phyloP scores from a whole-genome alignment of 2,329 filamentous ascomycete species.

The Nemania abortiva region DNA sequence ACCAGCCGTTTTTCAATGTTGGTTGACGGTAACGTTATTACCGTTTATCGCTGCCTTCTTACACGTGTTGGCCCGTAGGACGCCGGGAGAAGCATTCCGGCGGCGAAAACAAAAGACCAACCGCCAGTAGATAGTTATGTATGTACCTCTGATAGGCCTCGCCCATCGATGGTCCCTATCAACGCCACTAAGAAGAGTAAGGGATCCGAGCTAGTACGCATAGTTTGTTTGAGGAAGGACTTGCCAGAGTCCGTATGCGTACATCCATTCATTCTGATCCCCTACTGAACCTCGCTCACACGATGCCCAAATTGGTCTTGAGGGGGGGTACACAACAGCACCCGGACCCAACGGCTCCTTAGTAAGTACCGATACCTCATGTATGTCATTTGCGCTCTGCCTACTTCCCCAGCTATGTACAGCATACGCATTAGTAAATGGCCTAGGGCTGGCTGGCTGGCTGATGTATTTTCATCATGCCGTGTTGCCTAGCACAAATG shows the following conservation, averaged over 20 bases:
- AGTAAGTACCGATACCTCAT: conserved; percentile 23
- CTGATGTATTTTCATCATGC: conserved; percentile 14
- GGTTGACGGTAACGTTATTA: conserved; percentile 14
- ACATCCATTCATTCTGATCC: conserved; percentile 1
- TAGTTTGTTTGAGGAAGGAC: background rate
- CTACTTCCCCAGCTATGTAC: conserved; percentile 14
- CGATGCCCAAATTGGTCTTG: conserved; percentile 17
- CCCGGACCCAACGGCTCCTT: background rate
- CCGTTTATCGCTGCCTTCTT: conserved; percentile 1
- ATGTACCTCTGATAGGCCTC: background rate
- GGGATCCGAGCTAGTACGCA: background rate
- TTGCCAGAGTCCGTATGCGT: background rate
- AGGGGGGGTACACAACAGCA: conserved; percentile 26
- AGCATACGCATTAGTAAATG: too few species aligned
- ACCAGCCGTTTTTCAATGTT: background rate
- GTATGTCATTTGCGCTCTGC: conserved; percentile 3
- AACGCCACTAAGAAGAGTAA: background rate
- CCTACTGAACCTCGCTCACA: conserved; percentile 20
- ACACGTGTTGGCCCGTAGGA: background rate
- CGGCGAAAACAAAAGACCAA: conserved; percentile 15
- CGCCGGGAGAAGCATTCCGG: conserved; percentile 7
- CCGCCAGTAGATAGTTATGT: background rate
- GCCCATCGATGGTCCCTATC: background rate
- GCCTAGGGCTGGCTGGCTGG: conserved; percentile 7
- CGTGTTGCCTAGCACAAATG: conserved; percentile 17